Evolutionary conservation across 2,329 filamentous ascomycete species (phyloP), one percentile per base, ranked within the genome.

Genomic region (Alternaria hordeiaustralica): DNA sequence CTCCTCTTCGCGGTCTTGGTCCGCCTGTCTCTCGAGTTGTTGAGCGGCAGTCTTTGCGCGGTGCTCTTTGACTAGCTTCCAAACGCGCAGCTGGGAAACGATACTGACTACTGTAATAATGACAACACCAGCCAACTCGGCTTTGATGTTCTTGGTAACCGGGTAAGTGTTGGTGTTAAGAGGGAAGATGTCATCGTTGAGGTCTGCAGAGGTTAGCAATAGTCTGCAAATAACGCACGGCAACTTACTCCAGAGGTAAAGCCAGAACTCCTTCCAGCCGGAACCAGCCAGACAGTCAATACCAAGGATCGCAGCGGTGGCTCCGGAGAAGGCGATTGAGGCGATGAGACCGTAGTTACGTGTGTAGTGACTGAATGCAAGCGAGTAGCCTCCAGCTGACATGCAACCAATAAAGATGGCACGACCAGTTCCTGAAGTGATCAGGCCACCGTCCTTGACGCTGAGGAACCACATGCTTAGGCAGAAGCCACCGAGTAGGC

Each of bases 251-350:
- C 95, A 98, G 41, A 97, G 85, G 77, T 96, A 98, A 6, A 93
- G 87, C 95, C 95, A 98, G 71, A 97, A 97, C 78, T 98, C 95
- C 79, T 97, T 97, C 71, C 97, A 83, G 0, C 95, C 95, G n/a
- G 94, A 93, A 66, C 89, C 86, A 73, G 90, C 95, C 72, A 95
- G 96, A 79, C 93, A 97, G 78, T 98, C 95, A 61, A 98, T 92
- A 3, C 95, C 95, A 3, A 98, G 81, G 13, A 97, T 87, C 1
- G 91, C 85, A 4, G 88, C 88, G 0, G 93, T 97, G 4, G 93
- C 90, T 8, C 95, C 95, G 5, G 89, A 86, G 75, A 97, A 96
- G 0, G 94, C 88, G 12, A 93, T 93, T 51, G 88, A 88, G 12
- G 84, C 83, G 41, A 97, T 95, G 53, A 97, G 82, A 2, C 89